Evolutionary conservation across 2,329 filamentous ascomycete species (phyloP), one percentile per base, ranked within the genome.

Genomic region (Gyromitra esculenta): DNA sequence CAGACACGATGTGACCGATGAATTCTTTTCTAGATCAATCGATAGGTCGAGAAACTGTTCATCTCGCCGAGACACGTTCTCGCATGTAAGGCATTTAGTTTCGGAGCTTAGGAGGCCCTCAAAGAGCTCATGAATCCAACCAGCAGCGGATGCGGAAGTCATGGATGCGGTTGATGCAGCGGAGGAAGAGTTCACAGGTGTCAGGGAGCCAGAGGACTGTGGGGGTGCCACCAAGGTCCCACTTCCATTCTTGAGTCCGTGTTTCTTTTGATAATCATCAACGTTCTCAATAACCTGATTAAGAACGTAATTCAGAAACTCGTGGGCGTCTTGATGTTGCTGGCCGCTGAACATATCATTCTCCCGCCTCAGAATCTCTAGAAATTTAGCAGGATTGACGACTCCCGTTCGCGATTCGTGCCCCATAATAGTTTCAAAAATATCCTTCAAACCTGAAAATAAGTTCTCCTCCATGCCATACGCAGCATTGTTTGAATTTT

Each of bases 281-380:
- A 99, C 94, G 81, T 95, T 97, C 62, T 94, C 89, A 67, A 99
- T 95, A 43, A 99, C 92, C 82, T 97, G 92, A 83, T 99, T 99
- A n/a, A 99, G 86, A 1, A 99, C 87, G 41, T 98, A 86, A 76
- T 97, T 97, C 81, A 98, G 89, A 80, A 99, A 99, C 82, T 99
- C 96, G 83, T 99, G 96, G 0, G 96, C 96, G 83, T 99, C 96
- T 83, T 99, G 96, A 83, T 99, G 96, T 92, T 97, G 97, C 2
- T 94, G 92, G 50, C 94, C 95, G 75, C 94, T 90, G 82, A 99
- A 99, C 91, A 97, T 94, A 83, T 99, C 96, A 82, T 99, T 97
- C 81, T 98, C 93, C 78, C 92, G 89, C 82, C 94, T 93, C 82
- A 99, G 90, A 35, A 97, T 94, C 82, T 99, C 95, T 45, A 99